Base-by-base conservation (phyloP, 345 rosid species). In the Aurinia saxatilis region DNA sequence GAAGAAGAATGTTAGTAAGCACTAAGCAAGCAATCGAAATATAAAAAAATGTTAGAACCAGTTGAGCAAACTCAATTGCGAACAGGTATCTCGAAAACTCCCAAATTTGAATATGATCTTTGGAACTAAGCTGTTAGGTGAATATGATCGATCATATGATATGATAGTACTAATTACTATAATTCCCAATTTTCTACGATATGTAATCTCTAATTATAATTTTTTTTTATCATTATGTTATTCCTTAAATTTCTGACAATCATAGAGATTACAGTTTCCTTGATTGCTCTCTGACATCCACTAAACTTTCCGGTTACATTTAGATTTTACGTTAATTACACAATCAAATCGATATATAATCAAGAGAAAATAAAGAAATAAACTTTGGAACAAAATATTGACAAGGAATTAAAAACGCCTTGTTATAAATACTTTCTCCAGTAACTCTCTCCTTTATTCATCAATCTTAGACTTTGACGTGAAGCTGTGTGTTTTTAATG, bases 11-110 rank as follows among this genome's bases (percentile, higher is more conserved):
- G n/a, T n/a, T n/a, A n/a, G n/a, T n/a, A n/a, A n/a, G n/a, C n/a
- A n/a, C n/a, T n/a, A n/a, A n/a, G n/a, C n/a, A n/a, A n/a, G n/a
- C n/a, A n/a, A n/a, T n/a, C n/a, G n/a, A n/a, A n/a, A n/a, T n/a
- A n/a, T n/a, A n/a, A n/a, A n/a, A n/a, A n/a, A n/a, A n/a, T n/a
- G n/a, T n/a, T n/a, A n/a, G n/a, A n/a, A n/a, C n/a, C n/a, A n/a
- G n/a, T n/a, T n/a, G n/a, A n/a, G n/a, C n/a, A n/a, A n/a, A n/a
- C n/a, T n/a, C n/a, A n/a, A n/a, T n/a, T n/a, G 45, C 1, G 66
- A 75, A 25, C 90, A 84, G 95, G 96, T 91, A 57, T 5, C 21
- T 21, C 10, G 5, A 4, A 30, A 29, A 13, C 11, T 38, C 27
- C 14, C 23, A 13, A 5, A 9, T 27, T 46, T 47, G 45, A 31